phyloP scores from a whole-genome alignment of 78 protist genomes.

The Cavenderia fasciculata region DNA sequence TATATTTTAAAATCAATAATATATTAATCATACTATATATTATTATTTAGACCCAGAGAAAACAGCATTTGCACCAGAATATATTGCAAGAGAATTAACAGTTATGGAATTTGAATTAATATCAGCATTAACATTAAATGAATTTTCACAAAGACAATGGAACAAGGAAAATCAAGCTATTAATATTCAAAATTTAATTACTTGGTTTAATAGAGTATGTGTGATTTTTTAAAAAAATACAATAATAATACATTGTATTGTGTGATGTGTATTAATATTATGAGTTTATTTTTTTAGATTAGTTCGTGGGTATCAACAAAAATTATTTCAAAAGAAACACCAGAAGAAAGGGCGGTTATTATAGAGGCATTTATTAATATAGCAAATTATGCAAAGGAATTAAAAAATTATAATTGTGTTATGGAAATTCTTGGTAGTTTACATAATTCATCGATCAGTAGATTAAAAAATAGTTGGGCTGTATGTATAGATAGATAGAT shows the following conservation, averaged over 20 bases:
- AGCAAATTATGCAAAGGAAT: conserved; percentile 62
- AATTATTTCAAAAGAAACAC: conserved; percentile 78
- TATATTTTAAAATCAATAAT: too few species aligned
- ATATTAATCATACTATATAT: too few species aligned
- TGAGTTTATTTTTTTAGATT: background rate
- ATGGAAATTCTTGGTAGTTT: conserved; percentile 79
- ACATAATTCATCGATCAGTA: conserved; percentile 60
- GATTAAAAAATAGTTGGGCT: conserved; percentile 70
- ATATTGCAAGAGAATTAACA: conserved; percentile 60
- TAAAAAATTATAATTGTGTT: conserved; percentile 76
- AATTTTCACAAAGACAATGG: conserved; percentile 33
- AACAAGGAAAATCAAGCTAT: conserved; percentile 27
- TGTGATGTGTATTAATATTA: background rate
- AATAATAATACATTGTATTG: background rate
- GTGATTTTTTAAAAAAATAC: background rate
- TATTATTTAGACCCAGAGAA: too few species aligned
- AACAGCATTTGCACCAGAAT: conserved; percentile 54
- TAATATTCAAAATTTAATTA: conserved; percentile 48
- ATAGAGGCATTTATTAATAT: conserved; percentile 73
- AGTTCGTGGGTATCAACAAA: conserved; percentile 78
- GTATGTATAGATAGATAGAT: background rate
- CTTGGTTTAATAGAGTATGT: conserved; percentile 64
- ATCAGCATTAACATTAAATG: conserved; percentile 23
- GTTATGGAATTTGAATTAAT: conserved; percentile 72
- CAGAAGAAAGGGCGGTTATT: conserved; percentile 73